Evolutionary conservation across 2,329 filamentous ascomycete genomes (phyloP).

Genomic region (Nemania sp.): DNA sequence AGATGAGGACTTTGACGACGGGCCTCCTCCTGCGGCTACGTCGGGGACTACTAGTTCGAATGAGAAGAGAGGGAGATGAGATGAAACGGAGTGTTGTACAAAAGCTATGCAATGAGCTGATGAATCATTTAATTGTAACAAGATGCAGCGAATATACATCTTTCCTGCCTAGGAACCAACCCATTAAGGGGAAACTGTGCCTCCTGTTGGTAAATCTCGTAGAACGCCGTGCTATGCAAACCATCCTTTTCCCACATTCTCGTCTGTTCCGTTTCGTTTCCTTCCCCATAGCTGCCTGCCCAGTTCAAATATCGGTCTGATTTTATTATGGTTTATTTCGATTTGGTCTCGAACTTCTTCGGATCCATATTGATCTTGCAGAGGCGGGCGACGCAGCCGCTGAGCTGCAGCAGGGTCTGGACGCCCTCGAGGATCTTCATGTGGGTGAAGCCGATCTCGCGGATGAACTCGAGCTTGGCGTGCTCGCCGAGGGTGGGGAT

Average conservation of each 20-base stretch:
- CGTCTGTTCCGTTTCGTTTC: background rate
- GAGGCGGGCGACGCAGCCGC: constrained; percentile 86
- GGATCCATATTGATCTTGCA: constrained; percentile 98
- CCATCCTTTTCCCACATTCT: constrained; percentile 21
- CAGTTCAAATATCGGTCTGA: no score
- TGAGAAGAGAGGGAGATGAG: no score
- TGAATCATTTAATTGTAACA: no score
- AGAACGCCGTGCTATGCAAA: constrained; percentile 38
- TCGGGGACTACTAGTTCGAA: no score
- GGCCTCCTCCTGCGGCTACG: constrained; percentile 6
- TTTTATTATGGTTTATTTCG: constrained; percentile 25
- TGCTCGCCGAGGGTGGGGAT: constrained; percentile 91
- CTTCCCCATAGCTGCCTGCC: background rate
- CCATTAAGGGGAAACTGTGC: no score
- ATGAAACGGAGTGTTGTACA: no score
- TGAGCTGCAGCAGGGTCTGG: constrained; percentile 90
- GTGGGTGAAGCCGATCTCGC: constrained; percentile 97
- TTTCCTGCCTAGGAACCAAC: no score
- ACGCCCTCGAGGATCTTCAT: constrained; percentile 99
- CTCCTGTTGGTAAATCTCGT: constrained; percentile 22
- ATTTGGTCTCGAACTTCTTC: constrained; percentile 65
- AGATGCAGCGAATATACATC: no score
- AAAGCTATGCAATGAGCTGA: no score
- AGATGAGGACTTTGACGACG: constrained; percentile 44
- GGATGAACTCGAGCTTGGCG: constrained; percentile 95